Evolutionary conservation across 2,329 filamentous ascomycete species (phyloP).

Genomic region (Pseudocercospora crystallina): DNA sequence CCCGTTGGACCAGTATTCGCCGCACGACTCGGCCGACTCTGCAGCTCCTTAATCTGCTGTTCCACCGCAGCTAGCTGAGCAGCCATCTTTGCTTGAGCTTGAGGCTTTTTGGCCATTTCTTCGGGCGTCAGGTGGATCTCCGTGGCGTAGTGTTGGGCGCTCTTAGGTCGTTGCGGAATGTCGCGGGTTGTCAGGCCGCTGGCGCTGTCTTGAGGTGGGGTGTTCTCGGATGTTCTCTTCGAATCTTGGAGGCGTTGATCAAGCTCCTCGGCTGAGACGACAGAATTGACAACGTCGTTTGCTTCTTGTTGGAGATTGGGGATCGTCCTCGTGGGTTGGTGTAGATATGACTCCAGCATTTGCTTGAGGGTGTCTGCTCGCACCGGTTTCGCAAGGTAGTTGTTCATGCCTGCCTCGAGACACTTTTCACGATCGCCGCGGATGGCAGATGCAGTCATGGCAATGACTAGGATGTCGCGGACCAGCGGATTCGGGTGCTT

Average conservation of each 20-base stretch:
- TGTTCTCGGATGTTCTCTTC: conserved; percentile 1
- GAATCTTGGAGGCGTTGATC: not conserved
- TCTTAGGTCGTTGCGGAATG: conserved; percentile 18
- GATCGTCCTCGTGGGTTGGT: conserved; percentile 46
- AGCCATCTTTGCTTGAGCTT: conserved; percentile 18
- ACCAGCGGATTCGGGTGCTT: conserved; percentile 74
- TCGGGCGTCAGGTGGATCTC: conserved; percentile 32
- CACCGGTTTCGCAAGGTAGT: conserved; percentile 95
- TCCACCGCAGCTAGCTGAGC: conserved; percentile 18
- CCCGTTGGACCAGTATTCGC: not conserved
- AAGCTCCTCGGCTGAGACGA: conserved; percentile 24
- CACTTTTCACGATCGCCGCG: conserved; percentile 94
- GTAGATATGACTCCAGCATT: conserved; percentile 71
- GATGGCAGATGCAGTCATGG: conserved; percentile 95
- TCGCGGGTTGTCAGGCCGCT: not conserved
- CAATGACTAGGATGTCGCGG: conserved; percentile 83
- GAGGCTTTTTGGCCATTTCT: conserved; percentile 28
- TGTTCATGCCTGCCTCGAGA: conserved; percentile 94
- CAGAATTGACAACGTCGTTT: conserved; percentile 43
- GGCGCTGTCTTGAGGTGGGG: not conserved
- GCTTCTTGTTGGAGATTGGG: conserved; percentile 49
- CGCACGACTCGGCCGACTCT: conserved; percentile 4
- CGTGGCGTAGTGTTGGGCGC: conserved; percentile 19
- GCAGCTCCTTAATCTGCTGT: conserved; percentile 20
- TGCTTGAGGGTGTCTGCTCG: conserved; percentile 80